phyloP scores from a whole-genome alignment of 768 basidiomycete species.

The Boletus rubroflammeus region DNA sequence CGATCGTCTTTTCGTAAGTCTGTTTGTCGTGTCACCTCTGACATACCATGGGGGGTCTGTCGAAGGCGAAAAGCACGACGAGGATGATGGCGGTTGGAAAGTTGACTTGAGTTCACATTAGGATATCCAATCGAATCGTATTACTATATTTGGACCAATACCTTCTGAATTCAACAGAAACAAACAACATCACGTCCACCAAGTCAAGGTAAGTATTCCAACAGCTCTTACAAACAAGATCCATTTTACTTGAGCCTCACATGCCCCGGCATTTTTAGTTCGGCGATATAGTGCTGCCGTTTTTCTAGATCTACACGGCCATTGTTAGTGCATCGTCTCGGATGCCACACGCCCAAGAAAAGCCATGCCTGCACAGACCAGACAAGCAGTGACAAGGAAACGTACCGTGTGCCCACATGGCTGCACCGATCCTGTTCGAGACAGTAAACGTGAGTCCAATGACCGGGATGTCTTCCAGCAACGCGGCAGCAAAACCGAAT shows the following conservation, averaged over 20 bases:
- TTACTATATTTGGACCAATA: neutral
- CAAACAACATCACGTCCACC: neutral
- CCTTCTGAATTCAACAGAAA: neutral
- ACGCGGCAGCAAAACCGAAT: conserved; percentile 81
- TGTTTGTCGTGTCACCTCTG: neutral
- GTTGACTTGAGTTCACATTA: too few relatives aligned
- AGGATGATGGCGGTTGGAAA: too few relatives aligned
- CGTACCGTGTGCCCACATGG: conserved; percentile 89
- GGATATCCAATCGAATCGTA: too few relatives aligned
- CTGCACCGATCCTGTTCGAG: conserved; percentile 86
- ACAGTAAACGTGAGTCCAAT: conserved; percentile 78
- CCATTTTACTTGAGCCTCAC: neutral
- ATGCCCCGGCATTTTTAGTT: conserved; percentile 2
- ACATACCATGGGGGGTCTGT: neutral
- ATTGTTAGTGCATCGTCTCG: neutral
- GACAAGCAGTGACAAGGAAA: neutral
- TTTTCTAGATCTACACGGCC: conserved; percentile 56
- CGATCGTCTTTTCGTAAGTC: neutral
- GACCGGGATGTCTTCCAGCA: conserved; percentile 80
- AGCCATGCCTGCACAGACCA: neutral
- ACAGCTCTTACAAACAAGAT: neutral
- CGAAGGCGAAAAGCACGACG: too few relatives aligned
- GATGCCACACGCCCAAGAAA: neutral
- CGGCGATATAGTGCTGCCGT: conserved; percentile 45
- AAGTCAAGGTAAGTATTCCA: too few relatives aligned